Evolutionary conservation across 345 rosid species (phyloP).

Genomic region (Citrus trifoliata): DNA sequence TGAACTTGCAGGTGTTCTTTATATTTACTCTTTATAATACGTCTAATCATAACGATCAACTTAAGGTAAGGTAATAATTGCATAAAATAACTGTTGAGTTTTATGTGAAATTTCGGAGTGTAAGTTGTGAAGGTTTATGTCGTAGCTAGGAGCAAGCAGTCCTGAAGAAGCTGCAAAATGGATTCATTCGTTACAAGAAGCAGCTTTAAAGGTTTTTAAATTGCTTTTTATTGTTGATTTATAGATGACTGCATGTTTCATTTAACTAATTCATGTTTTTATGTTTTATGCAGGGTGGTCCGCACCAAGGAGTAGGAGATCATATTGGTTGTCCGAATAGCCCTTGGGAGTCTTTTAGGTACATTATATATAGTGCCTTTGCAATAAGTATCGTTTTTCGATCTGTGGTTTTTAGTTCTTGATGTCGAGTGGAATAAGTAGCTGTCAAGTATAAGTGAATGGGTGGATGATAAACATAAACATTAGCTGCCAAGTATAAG

Average conservation of each 20-base stretch:
- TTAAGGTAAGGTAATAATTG: slow-evolving; percentile 64
- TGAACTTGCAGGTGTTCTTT: slow-evolving; percentile 70
- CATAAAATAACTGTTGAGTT: slow-evolving; percentile 2
- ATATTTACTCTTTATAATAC: slow-evolving; percentile 83
- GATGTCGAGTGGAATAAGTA: not conserved
- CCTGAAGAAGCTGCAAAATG: slow-evolving; percentile 97
- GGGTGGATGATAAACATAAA: not conserved
- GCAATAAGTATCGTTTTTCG: not conserved
- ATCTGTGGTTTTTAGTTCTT: not conserved
- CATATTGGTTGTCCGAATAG: slow-evolving; percentile 55
- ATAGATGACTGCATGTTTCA: slow-evolving; percentile 1
- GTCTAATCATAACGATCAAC: slow-evolving; percentile 86
- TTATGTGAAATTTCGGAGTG: slow-evolving; percentile 15
- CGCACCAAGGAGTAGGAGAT: slow-evolving; percentile 47
- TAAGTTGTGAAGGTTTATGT: slow-evolving; percentile 25
- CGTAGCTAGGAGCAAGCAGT: slow-evolving; percentile 88
- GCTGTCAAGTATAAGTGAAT: not conserved
- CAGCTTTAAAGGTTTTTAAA: slow-evolving; percentile 64
- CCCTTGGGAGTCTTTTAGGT: slow-evolving; percentile 77
- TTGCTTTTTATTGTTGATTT: slow-evolving; percentile 3
- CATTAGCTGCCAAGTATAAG: not conserved
- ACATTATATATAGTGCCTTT: slow-evolving; percentile 1
- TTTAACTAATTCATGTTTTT: slow-evolving; percentile 23
- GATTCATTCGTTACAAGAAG: slow-evolving; percentile 81
- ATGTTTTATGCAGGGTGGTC: slow-evolving; percentile 51